These are phyloP conservation scores for Mariannaea elegans DNA, from an alignment of 2,329 filamentous ascomycete genomes.

Conservation along the genomic window DNA sequence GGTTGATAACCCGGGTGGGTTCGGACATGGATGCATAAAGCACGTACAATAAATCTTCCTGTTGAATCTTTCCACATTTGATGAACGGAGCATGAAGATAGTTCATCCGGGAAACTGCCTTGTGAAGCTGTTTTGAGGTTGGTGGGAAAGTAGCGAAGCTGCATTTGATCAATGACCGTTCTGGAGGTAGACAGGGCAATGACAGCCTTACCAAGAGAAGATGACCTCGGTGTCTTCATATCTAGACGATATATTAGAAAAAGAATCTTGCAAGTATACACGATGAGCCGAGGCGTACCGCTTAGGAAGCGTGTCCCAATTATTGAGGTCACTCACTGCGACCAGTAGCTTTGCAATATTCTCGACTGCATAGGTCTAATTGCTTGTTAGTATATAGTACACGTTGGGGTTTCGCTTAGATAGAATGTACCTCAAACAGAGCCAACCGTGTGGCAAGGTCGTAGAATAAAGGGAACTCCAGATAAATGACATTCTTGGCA, in stretches of 20 bases:
- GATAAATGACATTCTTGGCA: constrained; percentile 44
- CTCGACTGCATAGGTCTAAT: constrained; percentile 52
- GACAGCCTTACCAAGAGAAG: constrained; percentile 44
- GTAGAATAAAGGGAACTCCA: constrained; percentile 52
- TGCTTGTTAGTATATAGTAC: neutral
- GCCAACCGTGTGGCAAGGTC: constrained; percentile 49
- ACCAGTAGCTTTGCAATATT: constrained; percentile 49
- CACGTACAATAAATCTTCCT: constrained; percentile 51
- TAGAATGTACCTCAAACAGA: constrained; percentile 48
- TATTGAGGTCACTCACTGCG: constrained; percentile 47
- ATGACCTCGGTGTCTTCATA: constrained; percentile 53
- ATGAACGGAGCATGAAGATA: constrained; percentile 50
- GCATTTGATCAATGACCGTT: neutral
- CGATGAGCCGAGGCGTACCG: constrained; percentile 36
- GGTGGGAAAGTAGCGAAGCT: constrained; percentile 45
- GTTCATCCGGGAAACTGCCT: constrained; percentile 51
- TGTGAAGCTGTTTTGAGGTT: constrained; percentile 42
- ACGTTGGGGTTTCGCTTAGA: neutral
- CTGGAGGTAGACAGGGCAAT: neutral
- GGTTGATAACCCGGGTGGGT: constrained; percentile 68
- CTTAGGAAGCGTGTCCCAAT: constrained; percentile 44
- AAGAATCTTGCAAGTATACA: neutral
- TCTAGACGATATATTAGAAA: constrained; percentile 33
- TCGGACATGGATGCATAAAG: constrained; percentile 70
- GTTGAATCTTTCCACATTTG: constrained; percentile 47